phyloP scores from a whole-genome alignment of 2,329 filamentous ascomycete species.

The Pseudopithomyces maydicus region DNA sequence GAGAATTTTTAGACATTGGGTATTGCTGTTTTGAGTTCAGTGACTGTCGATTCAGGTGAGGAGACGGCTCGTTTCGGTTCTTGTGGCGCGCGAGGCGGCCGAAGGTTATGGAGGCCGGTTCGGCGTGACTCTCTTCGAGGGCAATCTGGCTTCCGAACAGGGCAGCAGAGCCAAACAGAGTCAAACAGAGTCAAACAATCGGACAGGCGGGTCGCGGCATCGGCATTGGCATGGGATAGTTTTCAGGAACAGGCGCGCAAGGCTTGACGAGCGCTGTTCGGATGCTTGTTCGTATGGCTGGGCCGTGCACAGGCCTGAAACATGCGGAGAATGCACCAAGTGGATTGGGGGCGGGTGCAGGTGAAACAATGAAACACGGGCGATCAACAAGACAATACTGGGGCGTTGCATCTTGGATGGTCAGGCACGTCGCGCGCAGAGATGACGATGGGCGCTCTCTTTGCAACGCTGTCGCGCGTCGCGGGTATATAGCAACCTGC shows the following conservation, averaged over 20 bases:
- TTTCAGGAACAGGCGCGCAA: background rate
- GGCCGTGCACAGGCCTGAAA: background rate
- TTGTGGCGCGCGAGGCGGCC: background rate
- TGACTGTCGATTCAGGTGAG: background rate
- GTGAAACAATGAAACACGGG: constrained; percentile 1
- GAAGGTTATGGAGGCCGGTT: background rate
- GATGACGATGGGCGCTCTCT: constrained; percentile 3
- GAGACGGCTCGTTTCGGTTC: background rate
- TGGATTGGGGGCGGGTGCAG: background rate
- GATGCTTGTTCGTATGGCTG: background rate
- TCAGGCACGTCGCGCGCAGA: background rate
- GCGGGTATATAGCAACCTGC: too few species aligned
- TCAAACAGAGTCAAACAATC: too few species aligned
- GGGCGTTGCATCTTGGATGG: background rate
- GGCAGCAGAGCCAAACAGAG: too few species aligned
- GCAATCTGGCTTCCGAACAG: background rate
- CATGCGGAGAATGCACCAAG: constrained; percentile 3
- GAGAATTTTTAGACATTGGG: background rate
- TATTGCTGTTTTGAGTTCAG: background rate
- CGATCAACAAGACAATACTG: background rate
- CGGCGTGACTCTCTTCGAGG: background rate
- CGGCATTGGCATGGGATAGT: background rate
- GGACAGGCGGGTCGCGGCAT: background rate
- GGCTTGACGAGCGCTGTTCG: constrained; percentile 5
- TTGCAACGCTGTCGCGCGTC: background rate